Percentiles rank a stretch among this genome's conserved stretches.
Evolutionary conservation across 345 rosid species (phyloP).

Genomic region (Alliaria petiolata): DNA sequence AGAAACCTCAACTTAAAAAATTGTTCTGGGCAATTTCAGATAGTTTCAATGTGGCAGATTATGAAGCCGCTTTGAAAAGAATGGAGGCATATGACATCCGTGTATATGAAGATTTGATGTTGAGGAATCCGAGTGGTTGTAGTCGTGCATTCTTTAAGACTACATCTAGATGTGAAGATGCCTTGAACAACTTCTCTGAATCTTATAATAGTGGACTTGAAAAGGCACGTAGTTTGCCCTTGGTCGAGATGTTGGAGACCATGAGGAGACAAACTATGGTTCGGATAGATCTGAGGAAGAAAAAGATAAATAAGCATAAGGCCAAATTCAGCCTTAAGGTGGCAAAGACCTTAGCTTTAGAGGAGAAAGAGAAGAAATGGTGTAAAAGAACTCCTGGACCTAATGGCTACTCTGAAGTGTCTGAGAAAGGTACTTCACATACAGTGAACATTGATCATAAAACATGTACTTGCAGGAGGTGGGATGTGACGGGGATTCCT

Average conservation of each 20-base stretch:
- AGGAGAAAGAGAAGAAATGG: neutral
- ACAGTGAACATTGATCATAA: neutral
- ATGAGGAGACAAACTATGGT: neutral
- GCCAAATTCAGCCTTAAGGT: neutral
- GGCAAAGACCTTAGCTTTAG: neutral
- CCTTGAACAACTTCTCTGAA: neutral
- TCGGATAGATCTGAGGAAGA: neutral
- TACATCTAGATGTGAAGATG: no score
- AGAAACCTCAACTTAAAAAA: neutral
- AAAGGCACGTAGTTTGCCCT: neutral
- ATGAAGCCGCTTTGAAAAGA: no score
- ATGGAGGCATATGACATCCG: no score
- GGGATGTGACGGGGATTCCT: neutral
- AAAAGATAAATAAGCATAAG: neutral
- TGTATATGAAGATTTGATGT: no score
- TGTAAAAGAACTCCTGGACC: neutral
- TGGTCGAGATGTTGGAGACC: neutral
- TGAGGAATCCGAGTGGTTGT: no score
- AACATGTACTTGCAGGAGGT: neutral
- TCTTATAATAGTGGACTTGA: neutral
- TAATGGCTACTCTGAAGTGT: neutral
- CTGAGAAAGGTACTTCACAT: neutral
- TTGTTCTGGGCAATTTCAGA: no score
- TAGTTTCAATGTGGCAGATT: no score
- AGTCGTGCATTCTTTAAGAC: no score